A percentile compares a stretch with the other conserved stretches of the same genome.
These are phyloP conservation scores for Rhodosporidiobolus odoratus DNA, from an alignment of 768 basidiomycete species.

Conservation along the genomic window DNA sequence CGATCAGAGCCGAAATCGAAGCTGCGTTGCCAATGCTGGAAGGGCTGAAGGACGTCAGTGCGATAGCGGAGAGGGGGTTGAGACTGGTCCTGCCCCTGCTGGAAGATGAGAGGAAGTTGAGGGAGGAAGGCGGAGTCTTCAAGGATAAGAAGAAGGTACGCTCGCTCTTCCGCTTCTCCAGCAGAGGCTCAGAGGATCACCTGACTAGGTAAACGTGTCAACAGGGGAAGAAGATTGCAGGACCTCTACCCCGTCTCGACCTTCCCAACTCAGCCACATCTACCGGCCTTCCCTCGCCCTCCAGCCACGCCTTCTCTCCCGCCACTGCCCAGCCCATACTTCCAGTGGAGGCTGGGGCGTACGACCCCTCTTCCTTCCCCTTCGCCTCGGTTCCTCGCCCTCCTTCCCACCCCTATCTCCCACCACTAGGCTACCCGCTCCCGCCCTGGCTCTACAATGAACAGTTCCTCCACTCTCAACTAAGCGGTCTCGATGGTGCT, in stretches of 20 bases:
- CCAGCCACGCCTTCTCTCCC: not conserved
- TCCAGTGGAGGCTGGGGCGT: not conserved
- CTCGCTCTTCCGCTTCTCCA: too few species aligned
- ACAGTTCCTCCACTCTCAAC: slow-evolving; percentile 21
- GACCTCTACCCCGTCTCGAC: too few species aligned
- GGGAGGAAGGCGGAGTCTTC: slow-evolving; percentile 1
- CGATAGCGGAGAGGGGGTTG: slow-evolving; percentile 30
- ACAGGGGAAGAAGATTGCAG: too few species aligned
- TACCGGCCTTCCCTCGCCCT: not conserved
- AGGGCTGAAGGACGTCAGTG: slow-evolving; percentile 13
- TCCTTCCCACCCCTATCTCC: not conserved
- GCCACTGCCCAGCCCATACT: not conserved
- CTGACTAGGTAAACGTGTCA: too few species aligned
- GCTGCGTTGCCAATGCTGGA: slow-evolving; percentile 29
- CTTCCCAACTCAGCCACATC: not conserved
- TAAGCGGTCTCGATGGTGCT: slow-evolving; percentile 8
- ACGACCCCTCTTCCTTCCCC: not conserved
- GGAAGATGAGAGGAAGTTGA: slow-evolving; percentile 31
- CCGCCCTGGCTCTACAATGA: slow-evolving; percentile 30
- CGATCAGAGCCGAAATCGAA: slow-evolving; percentile 24
- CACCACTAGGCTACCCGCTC: not conserved
- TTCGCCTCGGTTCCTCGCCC: not conserved
- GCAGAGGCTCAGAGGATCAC: too few species aligned
- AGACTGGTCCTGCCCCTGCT: slow-evolving; percentile 29
- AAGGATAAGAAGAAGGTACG: slow-evolving; percentile 19